phyloP scores from a whole-genome alignment of 768 basidiomycete species.

The Pholiota conissans region DNA sequence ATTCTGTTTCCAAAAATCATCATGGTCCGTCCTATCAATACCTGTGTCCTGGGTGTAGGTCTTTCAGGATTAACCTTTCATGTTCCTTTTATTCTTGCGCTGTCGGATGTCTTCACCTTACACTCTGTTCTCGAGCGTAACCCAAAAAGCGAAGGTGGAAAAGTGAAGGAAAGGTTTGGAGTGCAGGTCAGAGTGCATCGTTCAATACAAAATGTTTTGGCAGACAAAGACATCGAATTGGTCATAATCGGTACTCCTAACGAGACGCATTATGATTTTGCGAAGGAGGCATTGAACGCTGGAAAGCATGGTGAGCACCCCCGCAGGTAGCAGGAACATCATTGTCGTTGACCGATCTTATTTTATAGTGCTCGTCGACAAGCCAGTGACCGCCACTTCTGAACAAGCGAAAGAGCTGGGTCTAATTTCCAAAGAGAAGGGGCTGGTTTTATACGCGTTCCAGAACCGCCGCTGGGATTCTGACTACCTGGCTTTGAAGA shows the following conservation, averaged over 20 bases:
- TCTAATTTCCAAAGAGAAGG: conserved; percentile 55
- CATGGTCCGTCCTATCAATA: conserved; percentile 54
- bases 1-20: conserved; percentile 5
- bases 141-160: conserved; percentile 58
- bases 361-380: conserved; percentile 70
- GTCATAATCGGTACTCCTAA: conserved; percentile 74
- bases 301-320: conserved; percentile 66
- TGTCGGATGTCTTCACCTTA: conserved; percentile 69
- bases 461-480: conserved; percentile 81
- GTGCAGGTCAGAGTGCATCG: conserved; percentile 56
- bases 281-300: conserved; percentile 63
- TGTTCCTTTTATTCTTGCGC: conserved; percentile 72
- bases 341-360: background rate
- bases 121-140: conserved; percentile 77
- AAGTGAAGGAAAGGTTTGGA: conserved; percentile 66
- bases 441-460: conserved; percentile 66
- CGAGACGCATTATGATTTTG: conserved; percentile 68
- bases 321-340: background rate
- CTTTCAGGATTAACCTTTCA: conserved; percentile 81
- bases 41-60: conserved; percentile 76
- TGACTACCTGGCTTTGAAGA: conserved; percentile 68
- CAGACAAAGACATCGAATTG: conserved; percentile 64
- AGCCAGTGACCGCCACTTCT: conserved; percentile 67
- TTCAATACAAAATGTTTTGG: conserved; percentile 58
- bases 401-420: conserved; percentile 62